Percentiles rank a stretch among this genome's conserved stretches.
phyloP scores from a whole-genome alignment of 768 basidiomycete species.

The Boletus sp. region DNA sequence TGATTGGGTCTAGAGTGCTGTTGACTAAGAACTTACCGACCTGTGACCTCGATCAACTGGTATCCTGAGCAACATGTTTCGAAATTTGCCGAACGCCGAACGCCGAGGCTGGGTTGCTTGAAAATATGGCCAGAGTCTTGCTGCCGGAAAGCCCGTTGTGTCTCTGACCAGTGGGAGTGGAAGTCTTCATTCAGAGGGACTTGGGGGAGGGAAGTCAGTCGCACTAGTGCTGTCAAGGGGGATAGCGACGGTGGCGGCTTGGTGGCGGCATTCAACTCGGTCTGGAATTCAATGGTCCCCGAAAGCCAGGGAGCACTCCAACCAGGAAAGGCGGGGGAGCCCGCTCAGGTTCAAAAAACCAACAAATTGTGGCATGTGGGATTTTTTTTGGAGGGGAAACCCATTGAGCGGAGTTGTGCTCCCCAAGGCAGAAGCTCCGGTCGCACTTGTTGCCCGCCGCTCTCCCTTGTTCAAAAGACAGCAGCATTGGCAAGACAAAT shows the following conservation, averaged over 20 bases:
- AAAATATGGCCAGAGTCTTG: not conserved
- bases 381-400: conserved; percentile 2
- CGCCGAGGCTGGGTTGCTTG: not conserved
- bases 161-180: not conserved
- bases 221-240: too few relatives aligned
- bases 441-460: not conserved
- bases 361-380: conserved; percentile 10
- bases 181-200: not conserved
- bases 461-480: not conserved
- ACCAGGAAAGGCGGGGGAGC: not conserved
- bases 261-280: not conserved
- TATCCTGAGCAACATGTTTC: not conserved
- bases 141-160: not conserved
- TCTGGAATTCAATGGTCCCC: not conserved
- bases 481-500: not conserved
- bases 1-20: not conserved
- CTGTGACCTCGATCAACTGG: not conserved
- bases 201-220: too few relatives aligned
- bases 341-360: conserved; percentile 3
- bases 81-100: not conserved
- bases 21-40: not conserved
- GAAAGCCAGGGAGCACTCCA: not conserved
- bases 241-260: too few relatives aligned
- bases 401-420: conserved; percentile 21
- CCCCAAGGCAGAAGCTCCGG: not conserved